Evolutionary conservation across 1,284 basidiomycete species (phyloP).

Genomic region (Ceratobasidium sp.): DNA sequence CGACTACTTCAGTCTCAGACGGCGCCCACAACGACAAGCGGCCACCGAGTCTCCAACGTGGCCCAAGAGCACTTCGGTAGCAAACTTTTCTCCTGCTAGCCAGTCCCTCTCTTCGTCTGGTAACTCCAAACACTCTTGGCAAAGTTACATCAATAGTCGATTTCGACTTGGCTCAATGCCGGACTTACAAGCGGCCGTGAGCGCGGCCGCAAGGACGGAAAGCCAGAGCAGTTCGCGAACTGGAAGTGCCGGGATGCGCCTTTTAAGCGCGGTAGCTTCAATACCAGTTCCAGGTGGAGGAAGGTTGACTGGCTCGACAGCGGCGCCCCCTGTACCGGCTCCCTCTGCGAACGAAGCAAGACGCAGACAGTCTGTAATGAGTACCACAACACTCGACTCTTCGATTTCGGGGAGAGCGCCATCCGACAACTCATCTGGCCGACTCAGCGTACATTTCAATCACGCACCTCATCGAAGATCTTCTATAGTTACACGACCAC

Average conservation of each 20-base stretch:
- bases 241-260: constrained; percentile 31
- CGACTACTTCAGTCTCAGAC: constrained; percentile 44
- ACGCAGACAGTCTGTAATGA: constrained; percentile 37
- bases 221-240: constrained; percentile 19
- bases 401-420: constrained; percentile 37
- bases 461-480: constrained; percentile 18
- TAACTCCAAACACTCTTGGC: constrained; percentile 41
- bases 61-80: constrained; percentile 30
- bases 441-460: constrained; percentile 31
- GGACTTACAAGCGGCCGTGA: constrained; percentile 33
- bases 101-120: constrained; percentile 34
- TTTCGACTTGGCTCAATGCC: constrained; percentile 37
- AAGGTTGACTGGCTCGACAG: not conserved
- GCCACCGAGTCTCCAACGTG: constrained; percentile 39
- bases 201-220: constrained; percentile 6
- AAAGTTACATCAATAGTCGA: constrained; percentile 36
- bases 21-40: constrained; percentile 21
- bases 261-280: constrained; percentile 16
- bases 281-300: constrained; percentile 26
- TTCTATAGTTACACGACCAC: constrained; percentile 22
- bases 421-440: constrained; percentile 33
- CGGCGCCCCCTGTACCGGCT: not conserved
- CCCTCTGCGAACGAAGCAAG: not conserved
- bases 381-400: constrained; percentile 22
- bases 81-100: constrained; percentile 29